Conservation (phyloP, 345 rosid genomes). For the Erysimum cheiranthoides region DNA sequence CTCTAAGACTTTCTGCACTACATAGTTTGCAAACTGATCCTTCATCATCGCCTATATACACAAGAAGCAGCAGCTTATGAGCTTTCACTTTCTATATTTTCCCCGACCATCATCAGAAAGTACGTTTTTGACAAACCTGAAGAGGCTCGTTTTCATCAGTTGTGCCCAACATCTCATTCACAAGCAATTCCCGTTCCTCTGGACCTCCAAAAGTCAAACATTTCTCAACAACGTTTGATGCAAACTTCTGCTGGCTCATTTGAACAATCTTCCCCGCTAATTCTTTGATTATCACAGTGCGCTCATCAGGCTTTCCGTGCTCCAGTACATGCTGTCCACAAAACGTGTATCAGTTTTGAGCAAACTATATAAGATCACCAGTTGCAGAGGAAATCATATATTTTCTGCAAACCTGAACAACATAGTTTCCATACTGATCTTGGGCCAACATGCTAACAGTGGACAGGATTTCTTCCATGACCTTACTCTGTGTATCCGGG, state of each 20-base stretch:
- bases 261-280: constrained; percentile 86
- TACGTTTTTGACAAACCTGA: constrained; percentile 64
- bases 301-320: constrained; percentile 92
- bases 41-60: constrained; percentile 87
- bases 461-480: constrained; percentile 84
- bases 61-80: constrained; percentile 22
- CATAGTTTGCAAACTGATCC: constrained; percentile 98
- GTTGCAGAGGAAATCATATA: background rate
- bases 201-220: constrained; percentile 84
- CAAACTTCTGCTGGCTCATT: constrained; percentile 99
- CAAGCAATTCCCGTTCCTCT: constrained; percentile 72
- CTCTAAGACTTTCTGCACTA: constrained; percentile 97
- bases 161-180: constrained; percentile 96
- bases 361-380: background rate
- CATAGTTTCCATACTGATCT: constrained; percentile 98
- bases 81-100: background rate
- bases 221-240: constrained; percentile 96
- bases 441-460: constrained; percentile 94
- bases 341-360: background rate
- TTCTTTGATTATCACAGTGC: constrained; percentile 73
- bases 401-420: constrained; percentile 78
- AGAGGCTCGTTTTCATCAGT: constrained; percentile 98
- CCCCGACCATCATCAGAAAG: background rate
- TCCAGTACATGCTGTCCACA: constrained; percentile 84
- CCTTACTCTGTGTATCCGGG: constrained; percentile 72